Evolutionary conservation across 2,329 filamentous ascomycete species (phyloP).

Genomic region (Xylaria arbuscula): DNA sequence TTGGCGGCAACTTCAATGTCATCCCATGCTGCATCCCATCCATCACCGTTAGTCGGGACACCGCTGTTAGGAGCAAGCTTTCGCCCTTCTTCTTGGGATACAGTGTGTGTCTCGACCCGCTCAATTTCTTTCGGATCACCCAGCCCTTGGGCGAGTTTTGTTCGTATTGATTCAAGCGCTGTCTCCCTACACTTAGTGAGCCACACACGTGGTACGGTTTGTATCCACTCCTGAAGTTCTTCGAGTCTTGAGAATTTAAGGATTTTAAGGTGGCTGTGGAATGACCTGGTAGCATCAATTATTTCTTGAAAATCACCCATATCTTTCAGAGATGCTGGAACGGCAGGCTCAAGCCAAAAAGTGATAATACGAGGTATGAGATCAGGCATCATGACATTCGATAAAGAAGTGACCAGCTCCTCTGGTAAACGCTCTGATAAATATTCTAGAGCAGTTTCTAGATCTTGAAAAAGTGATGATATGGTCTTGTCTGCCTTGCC

Average conservation of each 20-base stretch:
- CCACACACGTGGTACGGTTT: slow-evolving; percentile 84
- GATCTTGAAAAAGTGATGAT: slow-evolving; percentile 64
- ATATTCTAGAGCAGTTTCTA: slow-evolving; percentile 64
- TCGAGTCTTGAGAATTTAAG: slow-evolving; percentile 71
- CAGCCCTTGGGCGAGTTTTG: slow-evolving; percentile 73
- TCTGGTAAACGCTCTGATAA: slow-evolving; percentile 63
- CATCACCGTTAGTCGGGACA: slow-evolving; percentile 59
- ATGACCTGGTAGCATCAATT: slow-evolving; percentile 71
- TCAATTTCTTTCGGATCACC: slow-evolving; percentile 78
- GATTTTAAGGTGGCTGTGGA: slow-evolving; percentile 71
- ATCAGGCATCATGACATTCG: slow-evolving; percentile 75
- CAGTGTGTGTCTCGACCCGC: slow-evolving; percentile 83
- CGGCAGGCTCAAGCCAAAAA: slow-evolving; percentile 78
- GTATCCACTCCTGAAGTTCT: slow-evolving; percentile 81
- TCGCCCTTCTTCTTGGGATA: slow-evolving; percentile 74
- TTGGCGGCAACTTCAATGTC: slow-evolving; percentile 67
- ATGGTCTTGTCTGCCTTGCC: slow-evolving; percentile 60
- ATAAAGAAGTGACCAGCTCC: slow-evolving; percentile 69
- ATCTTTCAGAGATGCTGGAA: slow-evolving; percentile 79
- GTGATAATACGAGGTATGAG: slow-evolving; percentile 75
- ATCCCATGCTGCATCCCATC: slow-evolving; percentile 86
- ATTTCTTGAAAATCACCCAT: slow-evolving; percentile 77
- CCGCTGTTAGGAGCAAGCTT: slow-evolving; percentile 68
- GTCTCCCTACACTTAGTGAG: slow-evolving; percentile 83
- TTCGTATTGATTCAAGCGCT: slow-evolving; percentile 79